These are phyloP conservation scores for Psilocybe cyanescens DNA, from an alignment of 768 basidiomycete species.

Conservation along the genomic window DNA sequence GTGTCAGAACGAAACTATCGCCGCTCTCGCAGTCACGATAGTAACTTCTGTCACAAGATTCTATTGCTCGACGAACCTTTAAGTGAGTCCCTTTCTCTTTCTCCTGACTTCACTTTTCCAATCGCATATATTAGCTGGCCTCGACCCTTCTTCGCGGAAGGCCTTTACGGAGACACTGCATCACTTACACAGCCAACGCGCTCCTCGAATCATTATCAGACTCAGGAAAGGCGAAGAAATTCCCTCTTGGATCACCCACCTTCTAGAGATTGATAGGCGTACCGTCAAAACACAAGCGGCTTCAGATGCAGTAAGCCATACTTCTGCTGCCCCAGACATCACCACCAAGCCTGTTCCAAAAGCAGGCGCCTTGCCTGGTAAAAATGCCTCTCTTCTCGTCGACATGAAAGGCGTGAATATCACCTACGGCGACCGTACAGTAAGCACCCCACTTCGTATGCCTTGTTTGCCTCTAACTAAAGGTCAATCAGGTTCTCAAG, in stretches of 20 bases:
- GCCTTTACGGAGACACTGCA: constrained; percentile 58
- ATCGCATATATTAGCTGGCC: constrained; percentile 59
- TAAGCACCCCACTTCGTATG: constrained; percentile 21
- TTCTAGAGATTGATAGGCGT: constrained; percentile 23
- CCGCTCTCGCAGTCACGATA: too few relatives aligned
- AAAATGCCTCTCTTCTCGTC: constrained; percentile 42
- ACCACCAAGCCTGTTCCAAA: background rate
- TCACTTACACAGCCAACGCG: constrained; percentile 47
- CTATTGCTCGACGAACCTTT: constrained; percentile 92
- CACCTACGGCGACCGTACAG: constrained; percentile 68
- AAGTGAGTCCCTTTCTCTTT: constrained; percentile 49
- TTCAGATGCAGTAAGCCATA: background rate
- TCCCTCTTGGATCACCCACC: constrained; percentile 27
- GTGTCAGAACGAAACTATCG: too few relatives aligned
- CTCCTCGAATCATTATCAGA: constrained; percentile 64
- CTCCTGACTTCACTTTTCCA: background rate
- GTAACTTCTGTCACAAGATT: too few relatives aligned
- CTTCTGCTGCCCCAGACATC: background rate
- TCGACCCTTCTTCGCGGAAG: constrained; percentile 67
- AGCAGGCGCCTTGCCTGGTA: background rate
- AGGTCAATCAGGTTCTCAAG: constrained; percentile 61
- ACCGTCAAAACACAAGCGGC: constrained; percentile 1
- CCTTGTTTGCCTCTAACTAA: background rate
- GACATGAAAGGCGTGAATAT: constrained; percentile 72
- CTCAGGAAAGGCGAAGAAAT: constrained; percentile 28